Evolutionary conservation across 2,329 filamentous ascomycete genomes (phyloP).

Genomic region (Botrytis squamosa): DNA sequence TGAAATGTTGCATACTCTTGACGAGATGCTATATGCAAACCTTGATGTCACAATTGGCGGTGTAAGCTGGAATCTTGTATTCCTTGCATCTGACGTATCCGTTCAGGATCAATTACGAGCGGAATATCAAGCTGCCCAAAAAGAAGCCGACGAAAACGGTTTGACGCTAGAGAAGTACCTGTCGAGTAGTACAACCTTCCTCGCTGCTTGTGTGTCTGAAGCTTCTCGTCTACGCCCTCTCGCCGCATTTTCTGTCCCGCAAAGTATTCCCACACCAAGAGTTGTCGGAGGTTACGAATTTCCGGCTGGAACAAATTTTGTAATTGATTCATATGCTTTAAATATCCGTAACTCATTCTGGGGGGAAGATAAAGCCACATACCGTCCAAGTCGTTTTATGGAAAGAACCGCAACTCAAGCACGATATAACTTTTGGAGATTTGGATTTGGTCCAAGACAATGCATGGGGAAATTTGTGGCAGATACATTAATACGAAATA

Average conservation of each 20-base stretch:
- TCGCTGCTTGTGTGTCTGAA: constrained; percentile 43
- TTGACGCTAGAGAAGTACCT: constrained; percentile 33
- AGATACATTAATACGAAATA: constrained; percentile 40
- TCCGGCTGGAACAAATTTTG: constrained; percentile 43
- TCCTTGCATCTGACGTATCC: constrained; percentile 42
- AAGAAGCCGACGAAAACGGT: constrained; percentile 4
- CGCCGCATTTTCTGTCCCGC: constrained; percentile 44
- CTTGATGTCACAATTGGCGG: constrained; percentile 47
- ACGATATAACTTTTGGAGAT: constrained; percentile 46
- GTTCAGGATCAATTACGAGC: constrained; percentile 33
- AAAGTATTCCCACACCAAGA: constrained; percentile 42
- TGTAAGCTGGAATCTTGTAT: constrained; percentile 46
- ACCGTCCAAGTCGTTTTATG: constrained; percentile 40
- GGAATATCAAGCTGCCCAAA: neutral
- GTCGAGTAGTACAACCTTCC: constrained; percentile 31
- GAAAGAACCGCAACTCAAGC: constrained; percentile 24
- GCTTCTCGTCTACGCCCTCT: constrained; percentile 32
- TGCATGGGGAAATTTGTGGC: constrained; percentile 46
- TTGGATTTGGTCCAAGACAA: constrained; percentile 47
- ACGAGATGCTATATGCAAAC: constrained; percentile 49
- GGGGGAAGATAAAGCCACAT: constrained; percentile 41
- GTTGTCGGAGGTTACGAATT: constrained; percentile 41
- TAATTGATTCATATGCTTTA: constrained; percentile 47
- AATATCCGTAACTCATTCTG: constrained; percentile 44
- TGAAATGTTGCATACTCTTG: constrained; percentile 45